These are phyloP conservation scores for Auxenochlorella pyrenoidosa DNA, from an alignment of 139 green algal genomes.

Conservation along the genomic window DNA sequence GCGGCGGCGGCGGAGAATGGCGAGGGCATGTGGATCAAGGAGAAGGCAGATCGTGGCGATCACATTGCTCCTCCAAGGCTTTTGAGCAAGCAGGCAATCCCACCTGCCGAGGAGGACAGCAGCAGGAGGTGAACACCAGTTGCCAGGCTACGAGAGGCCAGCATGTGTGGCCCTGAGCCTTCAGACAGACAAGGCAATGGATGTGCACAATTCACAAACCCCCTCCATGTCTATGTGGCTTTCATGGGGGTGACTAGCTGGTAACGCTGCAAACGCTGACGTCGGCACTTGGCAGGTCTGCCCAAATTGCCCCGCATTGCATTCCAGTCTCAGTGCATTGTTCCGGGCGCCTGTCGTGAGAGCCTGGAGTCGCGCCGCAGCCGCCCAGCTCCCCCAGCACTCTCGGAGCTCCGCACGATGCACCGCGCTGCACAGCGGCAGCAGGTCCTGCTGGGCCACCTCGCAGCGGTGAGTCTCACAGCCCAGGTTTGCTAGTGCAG, in stretches of 20 bases:
- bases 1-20: too few relatives aligned
- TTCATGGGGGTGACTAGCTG: too few relatives aligned
- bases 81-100: neutral
- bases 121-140: slow-evolving; percentile 5
- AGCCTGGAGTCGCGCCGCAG: too few relatives aligned
- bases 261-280: too few relatives aligned
- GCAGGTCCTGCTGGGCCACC: slow-evolving; percentile 57
- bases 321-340: too few relatives aligned
- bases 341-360: too few relatives aligned
- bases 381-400: neutral
- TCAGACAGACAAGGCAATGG: neutral
- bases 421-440: slow-evolving; percentile 49
- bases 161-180: neutral
- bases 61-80: too few relatives aligned
- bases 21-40: too few relatives aligned
- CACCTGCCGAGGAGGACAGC: slow-evolving; percentile 7
- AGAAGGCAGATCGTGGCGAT: too few relatives aligned
- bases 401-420: slow-evolving; percentile 19
- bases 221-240: too few relatives aligned
- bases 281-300: too few relatives aligned
- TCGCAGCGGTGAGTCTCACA: slow-evolving; percentile 31
- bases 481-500: neutral
- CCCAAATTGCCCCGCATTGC: too few relatives aligned
- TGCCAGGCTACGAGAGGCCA: neutral
- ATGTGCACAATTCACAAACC: neutral